These are phyloP conservation scores for Eucalyptus guilfoylei DNA, from an alignment of 345 rosid species.

Conservation along the genomic window DNA sequence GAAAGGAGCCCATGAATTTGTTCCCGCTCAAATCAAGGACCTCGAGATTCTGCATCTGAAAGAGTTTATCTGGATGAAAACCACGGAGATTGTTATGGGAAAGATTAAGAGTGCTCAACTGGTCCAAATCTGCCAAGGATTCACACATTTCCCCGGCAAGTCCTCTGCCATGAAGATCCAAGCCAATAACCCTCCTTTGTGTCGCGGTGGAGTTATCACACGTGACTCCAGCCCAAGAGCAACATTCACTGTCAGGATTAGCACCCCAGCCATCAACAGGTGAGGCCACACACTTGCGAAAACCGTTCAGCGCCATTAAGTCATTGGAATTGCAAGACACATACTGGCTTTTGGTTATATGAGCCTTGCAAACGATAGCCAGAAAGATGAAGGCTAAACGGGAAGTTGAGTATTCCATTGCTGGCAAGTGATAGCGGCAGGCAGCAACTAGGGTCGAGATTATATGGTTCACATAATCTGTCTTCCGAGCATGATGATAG, in stretches of 20 bases:
- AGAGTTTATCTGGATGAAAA: background rate
- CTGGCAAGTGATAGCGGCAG: background rate
- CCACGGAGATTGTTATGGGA: conserved; percentile 7
- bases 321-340: background rate
- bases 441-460: background rate
- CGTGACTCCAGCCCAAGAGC: conserved; percentile 12
- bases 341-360: background rate
- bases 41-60: conserved; percentile 7
- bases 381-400: background rate
- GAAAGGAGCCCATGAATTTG: background rate
- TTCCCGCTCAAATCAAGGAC: conserved; percentile 13
- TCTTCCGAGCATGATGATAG: background rate
- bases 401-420: background rate
- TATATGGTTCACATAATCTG: background rate
- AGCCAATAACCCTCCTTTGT: conserved; percentile 1
- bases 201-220: background rate
- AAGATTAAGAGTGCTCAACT: conserved; percentile 10
- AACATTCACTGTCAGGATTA: background rate
- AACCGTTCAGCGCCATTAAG: background rate
- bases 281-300: background rate
- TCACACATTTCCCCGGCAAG: conserved; percentile 2
- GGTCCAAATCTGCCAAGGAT: conserved; percentile 2
- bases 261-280: background rate
- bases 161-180: conserved; percentile 3
- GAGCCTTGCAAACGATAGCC: background rate